phyloP scores from a whole-genome alignment of 306 rosid species.

The Coriaria nepalensis region DNA sequence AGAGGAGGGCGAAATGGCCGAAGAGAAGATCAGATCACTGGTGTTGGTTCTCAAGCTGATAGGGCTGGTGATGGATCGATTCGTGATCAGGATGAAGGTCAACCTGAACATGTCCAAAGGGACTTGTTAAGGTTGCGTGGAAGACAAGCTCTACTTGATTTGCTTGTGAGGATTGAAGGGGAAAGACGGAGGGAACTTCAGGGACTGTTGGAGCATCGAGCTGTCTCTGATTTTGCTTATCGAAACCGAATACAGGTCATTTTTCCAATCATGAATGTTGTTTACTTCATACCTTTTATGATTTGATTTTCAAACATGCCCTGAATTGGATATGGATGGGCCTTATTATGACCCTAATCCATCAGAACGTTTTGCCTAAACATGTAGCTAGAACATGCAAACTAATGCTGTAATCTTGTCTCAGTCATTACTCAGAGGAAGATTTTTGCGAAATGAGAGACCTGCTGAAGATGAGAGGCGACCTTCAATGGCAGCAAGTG shows the following conservation, averaged over 20 bases:
- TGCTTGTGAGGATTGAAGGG: constrained; percentile 82
- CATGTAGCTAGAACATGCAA: constrained; percentile 12
- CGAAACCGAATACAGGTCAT: constrained; percentile 98
- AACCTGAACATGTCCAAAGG: constrained; percentile 79
- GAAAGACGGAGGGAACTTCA: constrained; percentile 95
- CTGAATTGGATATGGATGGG: no score
- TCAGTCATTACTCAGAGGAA: constrained; percentile 96
- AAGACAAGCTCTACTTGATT: constrained; percentile 87
- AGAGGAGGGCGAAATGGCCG: constrained; percentile 80
- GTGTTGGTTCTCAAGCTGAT: constrained; percentile 35
- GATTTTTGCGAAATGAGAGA: constrained; percentile 93
- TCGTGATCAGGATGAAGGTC: constrained; percentile 70
- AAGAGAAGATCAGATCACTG: constrained; percentile 53
- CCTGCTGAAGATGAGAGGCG: constrained; percentile 88
- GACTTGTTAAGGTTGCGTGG: constrained; percentile 89
- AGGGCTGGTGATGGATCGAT: constrained; percentile 34
- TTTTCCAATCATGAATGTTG: constrained; percentile 11
- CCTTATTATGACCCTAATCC: no score
- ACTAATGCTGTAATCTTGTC: constrained; percentile 23
- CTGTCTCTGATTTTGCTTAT: constrained; percentile 98
- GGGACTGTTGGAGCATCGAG: constrained; percentile 89
- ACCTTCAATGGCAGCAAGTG: constrained; percentile 77
- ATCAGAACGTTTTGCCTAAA: background rate
- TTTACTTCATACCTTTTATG: background rate
- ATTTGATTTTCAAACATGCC: no score